Percentiles rank a stretch among this genome's conserved stretches.
Evolutionary conservation across 495 filamentous ascomycete genomes (phyloP).

Genomic region (Neurospora sublineolata): DNA sequence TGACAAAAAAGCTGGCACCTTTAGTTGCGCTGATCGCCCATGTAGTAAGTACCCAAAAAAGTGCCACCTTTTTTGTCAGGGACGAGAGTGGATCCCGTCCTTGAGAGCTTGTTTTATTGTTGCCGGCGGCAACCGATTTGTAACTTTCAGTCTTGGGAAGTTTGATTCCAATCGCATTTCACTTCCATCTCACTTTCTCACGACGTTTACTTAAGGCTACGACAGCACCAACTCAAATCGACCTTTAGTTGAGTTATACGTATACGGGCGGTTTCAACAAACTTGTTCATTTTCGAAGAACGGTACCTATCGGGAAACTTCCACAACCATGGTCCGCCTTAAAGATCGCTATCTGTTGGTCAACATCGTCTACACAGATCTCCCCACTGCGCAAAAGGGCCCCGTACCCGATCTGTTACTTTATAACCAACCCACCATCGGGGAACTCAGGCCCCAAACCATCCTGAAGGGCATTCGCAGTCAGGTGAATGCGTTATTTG

Average conservation of each 20-base stretch:
- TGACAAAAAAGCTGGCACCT: too few species aligned
- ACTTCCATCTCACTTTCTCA: not conserved
- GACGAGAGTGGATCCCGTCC: too few species aligned
- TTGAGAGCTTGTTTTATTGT: not conserved
- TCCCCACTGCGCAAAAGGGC: conserved; percentile 24
- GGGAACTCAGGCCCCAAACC: conserved; percentile 47
- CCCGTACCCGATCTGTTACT: conserved; percentile 46
- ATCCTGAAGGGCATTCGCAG: conserved; percentile 58
- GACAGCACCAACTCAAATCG: not conserved
- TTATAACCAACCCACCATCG: conserved; percentile 66
- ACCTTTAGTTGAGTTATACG: not conserved
- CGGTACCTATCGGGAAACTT: not conserved
- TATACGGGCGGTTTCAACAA: not conserved
- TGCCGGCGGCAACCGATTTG: not conserved
- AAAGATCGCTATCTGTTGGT: conserved; percentile 92
- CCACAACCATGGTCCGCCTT: conserved; percentile 71
- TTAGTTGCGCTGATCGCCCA: too few species aligned
- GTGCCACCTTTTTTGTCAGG: too few species aligned
- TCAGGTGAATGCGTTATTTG: conserved; percentile 61
- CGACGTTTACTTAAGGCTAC: not conserved
- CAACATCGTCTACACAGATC: conserved; percentile 75
- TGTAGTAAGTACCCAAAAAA: too few species aligned
- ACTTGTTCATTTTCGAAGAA: not conserved
- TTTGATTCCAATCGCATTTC: not conserved
- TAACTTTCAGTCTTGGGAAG: not conserved